Conservation (phyloP, 2,329 filamentous ascomycete genomes). For the Hypoxylon sp. region DNA sequence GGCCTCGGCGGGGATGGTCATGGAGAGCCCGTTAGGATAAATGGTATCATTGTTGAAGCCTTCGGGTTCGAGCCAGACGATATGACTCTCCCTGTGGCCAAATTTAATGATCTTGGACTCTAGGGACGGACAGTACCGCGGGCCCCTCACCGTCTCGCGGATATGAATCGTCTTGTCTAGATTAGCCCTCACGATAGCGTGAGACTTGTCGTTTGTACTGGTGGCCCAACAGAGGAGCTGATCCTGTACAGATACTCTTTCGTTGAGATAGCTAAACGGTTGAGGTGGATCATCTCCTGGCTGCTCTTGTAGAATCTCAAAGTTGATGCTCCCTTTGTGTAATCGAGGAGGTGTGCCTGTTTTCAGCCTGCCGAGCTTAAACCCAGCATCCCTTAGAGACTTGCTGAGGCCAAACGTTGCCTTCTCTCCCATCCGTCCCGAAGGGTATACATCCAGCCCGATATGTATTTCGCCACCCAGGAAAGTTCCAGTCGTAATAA, state of each 20-base stretch:
- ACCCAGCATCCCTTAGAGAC: slow-evolving; percentile 88
- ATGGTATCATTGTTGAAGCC: slow-evolving; percentile 90
- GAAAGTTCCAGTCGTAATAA: slow-evolving; percentile 98
- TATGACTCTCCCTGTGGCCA: slow-evolving; percentile 80
- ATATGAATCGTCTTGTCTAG: slow-evolving; percentile 98
- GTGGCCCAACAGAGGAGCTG: slow-evolving; percentile 91
- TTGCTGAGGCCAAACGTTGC: slow-evolving; percentile 94
- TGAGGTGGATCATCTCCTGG: slow-evolving; percentile 85
- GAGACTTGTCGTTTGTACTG: slow-evolving; percentile 84
- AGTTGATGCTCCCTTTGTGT: slow-evolving; percentile 85
- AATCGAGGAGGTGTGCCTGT: slow-evolving; percentile 94
- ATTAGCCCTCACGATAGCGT: slow-evolving; percentile 87
- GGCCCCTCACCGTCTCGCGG: slow-evolving; percentile 92
- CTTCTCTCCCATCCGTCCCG: slow-evolving; percentile 92
- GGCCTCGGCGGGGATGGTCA: slow-evolving; percentile 91
- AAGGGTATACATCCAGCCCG: slow-evolving; percentile 84
- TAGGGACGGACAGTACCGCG: slow-evolving; percentile 93
- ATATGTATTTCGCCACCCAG: slow-evolving; percentile 97
- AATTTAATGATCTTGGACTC: slow-evolving; percentile 96
- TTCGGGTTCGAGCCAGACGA: slow-evolving; percentile 97
- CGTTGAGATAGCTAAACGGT: slow-evolving; percentile 93
- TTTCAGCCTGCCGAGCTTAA: slow-evolving; percentile 89
- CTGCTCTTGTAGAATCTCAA: slow-evolving; percentile 76
- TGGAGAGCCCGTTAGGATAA: slow-evolving; percentile 96
- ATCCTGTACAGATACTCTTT: slow-evolving; percentile 79